Evolutionary conservation across 179 eudicot species (phyloP).

Genomic region (Heliamphora pulchella): DNA sequence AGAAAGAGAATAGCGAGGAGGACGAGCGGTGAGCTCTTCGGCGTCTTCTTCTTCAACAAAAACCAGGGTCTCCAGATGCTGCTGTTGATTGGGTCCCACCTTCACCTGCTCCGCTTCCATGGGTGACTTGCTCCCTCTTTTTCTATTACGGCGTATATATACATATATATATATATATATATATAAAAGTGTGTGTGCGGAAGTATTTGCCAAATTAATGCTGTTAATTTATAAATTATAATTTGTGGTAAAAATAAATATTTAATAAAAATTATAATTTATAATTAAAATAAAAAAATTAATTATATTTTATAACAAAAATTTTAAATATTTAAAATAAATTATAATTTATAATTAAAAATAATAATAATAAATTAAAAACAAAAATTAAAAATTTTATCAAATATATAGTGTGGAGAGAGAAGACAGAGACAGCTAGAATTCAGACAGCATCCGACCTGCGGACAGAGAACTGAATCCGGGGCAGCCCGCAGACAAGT

Average conservation of each 20-base stretch:
- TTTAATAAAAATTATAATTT: too few relatives aligned
- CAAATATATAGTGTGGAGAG: neutral
- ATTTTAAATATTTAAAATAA: too few relatives aligned
- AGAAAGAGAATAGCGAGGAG: neutral
- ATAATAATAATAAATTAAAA: too few relatives aligned
- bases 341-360: too few relatives aligned
- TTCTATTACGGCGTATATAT: neutral
- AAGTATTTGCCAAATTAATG: too few relatives aligned
- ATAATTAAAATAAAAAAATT: too few relatives aligned
- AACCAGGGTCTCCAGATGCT: neutral
- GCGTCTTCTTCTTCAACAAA: too few relatives aligned
- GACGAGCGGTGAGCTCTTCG: neutral
- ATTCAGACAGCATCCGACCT: neutral
- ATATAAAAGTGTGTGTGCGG: neutral
- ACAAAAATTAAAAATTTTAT: too few relatives aligned
- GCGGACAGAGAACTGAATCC: neutral
- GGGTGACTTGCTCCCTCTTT: neutral
- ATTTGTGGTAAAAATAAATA: too few relatives aligned
- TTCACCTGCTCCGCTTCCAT: constrained; percentile 2
- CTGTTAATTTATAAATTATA: too few relatives aligned
- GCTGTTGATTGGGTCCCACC: neutral
- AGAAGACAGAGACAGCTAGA: neutral
- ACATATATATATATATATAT: too few relatives aligned
- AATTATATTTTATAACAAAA: too few relatives aligned
- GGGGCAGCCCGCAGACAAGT: constrained; percentile 5